Evolutionary conservation across 139 green algal species (phyloP).

Genomic region (Chlorella sorokiniana): DNA sequence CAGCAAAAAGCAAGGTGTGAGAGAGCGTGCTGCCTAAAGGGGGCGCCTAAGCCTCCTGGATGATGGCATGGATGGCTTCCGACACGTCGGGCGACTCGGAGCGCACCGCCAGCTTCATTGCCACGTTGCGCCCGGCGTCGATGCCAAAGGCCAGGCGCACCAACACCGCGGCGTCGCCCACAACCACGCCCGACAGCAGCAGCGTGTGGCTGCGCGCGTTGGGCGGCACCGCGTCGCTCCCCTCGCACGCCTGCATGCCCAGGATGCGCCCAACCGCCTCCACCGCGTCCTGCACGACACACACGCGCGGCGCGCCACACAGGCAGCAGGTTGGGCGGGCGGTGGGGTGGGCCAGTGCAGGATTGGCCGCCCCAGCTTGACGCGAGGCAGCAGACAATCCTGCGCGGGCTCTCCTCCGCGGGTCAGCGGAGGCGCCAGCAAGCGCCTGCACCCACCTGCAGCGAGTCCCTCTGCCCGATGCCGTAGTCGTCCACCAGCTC

Average conservation of each 20-base stretch:
- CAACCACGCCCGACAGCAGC: constrained; percentile 83
- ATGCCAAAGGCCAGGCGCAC: constrained; percentile 94
- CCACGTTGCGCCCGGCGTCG: constrained; percentile 83
- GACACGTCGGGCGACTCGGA: constrained; percentile 65
- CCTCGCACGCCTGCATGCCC: constrained; percentile 92
- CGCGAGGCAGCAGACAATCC: not conserved
- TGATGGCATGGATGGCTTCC: constrained; percentile 91
- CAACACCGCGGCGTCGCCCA: constrained; percentile 73
- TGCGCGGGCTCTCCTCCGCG: not conserved
- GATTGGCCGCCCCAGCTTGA: no score
- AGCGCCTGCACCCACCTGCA: constrained; percentile 46
- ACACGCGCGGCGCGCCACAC: not conserved
- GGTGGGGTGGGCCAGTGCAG: no score
- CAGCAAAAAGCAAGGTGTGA: no score
- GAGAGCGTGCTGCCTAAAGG: no score
- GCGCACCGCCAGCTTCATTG: constrained; percentile 96
- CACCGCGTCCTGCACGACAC: constrained; percentile 76
- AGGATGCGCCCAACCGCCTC: constrained; percentile 90
- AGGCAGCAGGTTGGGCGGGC: no score
- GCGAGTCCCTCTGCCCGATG: constrained; percentile 77
- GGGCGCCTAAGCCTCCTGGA: constrained; percentile 81
- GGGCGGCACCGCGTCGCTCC: constrained; percentile 91
- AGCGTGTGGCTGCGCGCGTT: constrained; percentile 92
- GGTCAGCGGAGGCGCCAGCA: not conserved
- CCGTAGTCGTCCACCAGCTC: constrained; percentile 93